These are phyloP conservation scores for Alternaria gaisen DNA, from an alignment of 2,329 filamentous ascomycete genomes.

Conservation along the genomic window DNA sequence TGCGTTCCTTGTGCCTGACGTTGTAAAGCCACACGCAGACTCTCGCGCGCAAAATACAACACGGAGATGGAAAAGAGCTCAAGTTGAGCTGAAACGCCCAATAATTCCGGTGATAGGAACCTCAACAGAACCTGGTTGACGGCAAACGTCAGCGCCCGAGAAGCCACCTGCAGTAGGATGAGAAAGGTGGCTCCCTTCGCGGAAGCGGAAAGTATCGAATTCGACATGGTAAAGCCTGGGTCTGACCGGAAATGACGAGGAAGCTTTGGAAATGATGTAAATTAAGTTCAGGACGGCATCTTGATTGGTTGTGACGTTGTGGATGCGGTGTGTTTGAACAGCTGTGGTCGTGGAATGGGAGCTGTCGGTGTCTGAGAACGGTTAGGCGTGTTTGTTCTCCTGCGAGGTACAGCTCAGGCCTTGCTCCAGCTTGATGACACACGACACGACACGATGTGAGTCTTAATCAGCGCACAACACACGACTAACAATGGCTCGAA, in stretches of 20 bases:
- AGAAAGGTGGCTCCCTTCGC: slow-evolving; percentile 83
- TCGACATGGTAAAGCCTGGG: slow-evolving; percentile 35
- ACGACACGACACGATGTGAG: slow-evolving; percentile 33
- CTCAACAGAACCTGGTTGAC: slow-evolving; percentile 92
- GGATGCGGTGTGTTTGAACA: slow-evolving; percentile 26
- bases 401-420: slow-evolving; percentile 14
- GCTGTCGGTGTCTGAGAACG: slow-evolving; percentile 29
- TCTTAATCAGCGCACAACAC: slow-evolving; percentile 9
- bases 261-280: slow-evolving; percentile 15
- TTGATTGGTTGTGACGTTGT: slow-evolving; percentile 30
- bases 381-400: slow-evolving; percentile 29
- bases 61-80: slow-evolving; percentile 92
- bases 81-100: slow-evolving; percentile 87
- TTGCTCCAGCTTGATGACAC: slow-evolving; percentile 29
- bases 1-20: slow-evolving; percentile 72
- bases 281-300: slow-evolving; percentile 27
- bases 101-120: slow-evolving; percentile 82
- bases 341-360: slow-evolving; percentile 31
- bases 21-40: slow-evolving; percentile 88
- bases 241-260: slow-evolving; percentile 13
- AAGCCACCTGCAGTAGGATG: slow-evolving; percentile 85
- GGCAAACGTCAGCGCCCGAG: slow-evolving; percentile 87
- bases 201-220: slow-evolving; percentile 54
- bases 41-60: slow-evolving; percentile 94
- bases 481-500: slow-evolving; percentile 27